Evolutionary conservation across 495 filamentous ascomycete genomes (phyloP).

Genomic region (Pseudevernia furfuracea): DNA sequence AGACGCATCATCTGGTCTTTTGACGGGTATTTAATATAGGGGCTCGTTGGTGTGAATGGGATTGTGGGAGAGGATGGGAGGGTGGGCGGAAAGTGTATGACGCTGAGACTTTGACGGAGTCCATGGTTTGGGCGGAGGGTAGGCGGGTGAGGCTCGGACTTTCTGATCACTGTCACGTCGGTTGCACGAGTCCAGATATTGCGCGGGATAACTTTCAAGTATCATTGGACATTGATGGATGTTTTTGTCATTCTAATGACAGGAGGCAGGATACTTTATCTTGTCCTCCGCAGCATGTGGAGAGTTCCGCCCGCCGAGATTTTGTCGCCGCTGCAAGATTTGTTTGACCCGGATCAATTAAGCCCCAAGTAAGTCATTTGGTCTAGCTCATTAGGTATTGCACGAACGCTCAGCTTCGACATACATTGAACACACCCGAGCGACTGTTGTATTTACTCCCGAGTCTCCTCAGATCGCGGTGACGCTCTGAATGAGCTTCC

Average conservation of each 20-base stretch:
- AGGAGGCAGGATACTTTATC: background rate
- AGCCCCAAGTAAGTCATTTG: too few species aligned
- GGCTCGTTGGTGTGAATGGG: background rate
- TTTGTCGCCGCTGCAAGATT: background rate
- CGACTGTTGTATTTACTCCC: too few species aligned
- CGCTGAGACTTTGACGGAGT: slow-evolving; percentile 7
- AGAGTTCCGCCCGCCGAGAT: background rate
- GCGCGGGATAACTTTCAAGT: background rate
- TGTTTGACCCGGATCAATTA: background rate
- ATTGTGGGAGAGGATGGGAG: background rate
- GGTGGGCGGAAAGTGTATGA: slow-evolving; percentile 16
- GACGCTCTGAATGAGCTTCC: too few species aligned
- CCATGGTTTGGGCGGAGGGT: background rate
- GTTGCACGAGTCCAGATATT: background rate
- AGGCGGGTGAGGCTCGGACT: background rate
- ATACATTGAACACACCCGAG: too few species aligned
- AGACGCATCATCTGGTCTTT: slow-evolving; percentile 2
- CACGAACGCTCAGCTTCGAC: too few species aligned
- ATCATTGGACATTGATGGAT: background rate
- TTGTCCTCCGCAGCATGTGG: background rate
- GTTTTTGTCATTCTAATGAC: background rate
- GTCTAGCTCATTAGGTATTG: too few species aligned
- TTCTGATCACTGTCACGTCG: background rate
- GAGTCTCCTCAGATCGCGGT: too few species aligned
- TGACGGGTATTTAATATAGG: background rate